These are phyloP conservation scores for Papiliotrema fonsecae DNA, from an alignment of 1,284 basidiomycete species.

Conservation along the genomic window DNA sequence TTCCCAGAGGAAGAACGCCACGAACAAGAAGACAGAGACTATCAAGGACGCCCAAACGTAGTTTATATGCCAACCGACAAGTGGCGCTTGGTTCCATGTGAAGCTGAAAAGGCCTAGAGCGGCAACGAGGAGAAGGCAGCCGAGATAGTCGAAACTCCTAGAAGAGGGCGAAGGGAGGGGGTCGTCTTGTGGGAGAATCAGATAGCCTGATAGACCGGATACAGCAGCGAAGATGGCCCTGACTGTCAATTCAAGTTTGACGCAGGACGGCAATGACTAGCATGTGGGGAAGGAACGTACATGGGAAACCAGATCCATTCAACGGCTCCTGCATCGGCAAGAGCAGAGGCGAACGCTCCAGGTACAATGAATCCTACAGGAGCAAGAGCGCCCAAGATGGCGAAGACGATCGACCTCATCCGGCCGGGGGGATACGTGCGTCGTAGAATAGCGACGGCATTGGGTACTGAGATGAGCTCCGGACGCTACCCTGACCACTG, in stretches of 20 bases:
- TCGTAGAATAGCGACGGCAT: slow-evolving; percentile 26
- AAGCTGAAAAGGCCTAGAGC: slow-evolving; percentile 33
- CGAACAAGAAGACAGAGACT: slow-evolving; percentile 18
- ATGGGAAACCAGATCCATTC: slow-evolving; percentile 28
- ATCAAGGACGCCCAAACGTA: slow-evolving; percentile 27
- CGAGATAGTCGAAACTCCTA: slow-evolving; percentile 19
- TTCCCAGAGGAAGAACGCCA: slow-evolving; percentile 26
- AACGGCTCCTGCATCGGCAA: slow-evolving; percentile 15
- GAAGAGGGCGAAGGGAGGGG: background rate
- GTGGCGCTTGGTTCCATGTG: slow-evolving; percentile 30
- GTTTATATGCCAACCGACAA: slow-evolving; percentile 24
- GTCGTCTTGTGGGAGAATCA: slow-evolving; percentile 19
- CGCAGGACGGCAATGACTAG: background rate
- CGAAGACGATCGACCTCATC: slow-evolving; percentile 24
- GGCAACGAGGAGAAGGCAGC: slow-evolving; percentile 16
- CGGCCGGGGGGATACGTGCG: slow-evolving; percentile 22
- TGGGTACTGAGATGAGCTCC: slow-evolving; percentile 17
- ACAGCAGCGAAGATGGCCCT: slow-evolving; percentile 20
- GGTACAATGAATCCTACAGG: slow-evolving; percentile 28
- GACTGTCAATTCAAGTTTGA: background rate
- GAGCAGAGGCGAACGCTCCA: slow-evolving; percentile 17
- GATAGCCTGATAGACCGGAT: slow-evolving; percentile 11
- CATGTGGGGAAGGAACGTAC: slow-evolving; percentile 18
- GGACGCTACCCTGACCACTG: background rate
- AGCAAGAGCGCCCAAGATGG: slow-evolving; percentile 25